Evolutionary conservation across 1,284 basidiomycete genomes (phyloP).

Genomic region (Boletus chippewaensis): DNA sequence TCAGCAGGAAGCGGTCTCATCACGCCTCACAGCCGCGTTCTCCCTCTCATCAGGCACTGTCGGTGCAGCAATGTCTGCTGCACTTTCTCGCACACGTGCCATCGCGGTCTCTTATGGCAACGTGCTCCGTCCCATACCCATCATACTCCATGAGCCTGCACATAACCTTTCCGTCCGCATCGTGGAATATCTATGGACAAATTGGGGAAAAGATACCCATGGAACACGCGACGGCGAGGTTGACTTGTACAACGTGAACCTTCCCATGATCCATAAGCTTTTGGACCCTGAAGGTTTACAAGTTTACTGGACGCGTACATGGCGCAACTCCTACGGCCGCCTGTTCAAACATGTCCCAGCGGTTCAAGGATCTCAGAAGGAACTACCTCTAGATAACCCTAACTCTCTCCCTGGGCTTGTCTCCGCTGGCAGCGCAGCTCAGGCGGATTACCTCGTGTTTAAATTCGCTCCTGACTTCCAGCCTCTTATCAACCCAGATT

Average conservation of each 20-base stretch:
- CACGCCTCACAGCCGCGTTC: slow-evolving; percentile 60
- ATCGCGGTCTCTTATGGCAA: slow-evolving; percentile 84
- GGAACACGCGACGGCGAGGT: slow-evolving; percentile 59
- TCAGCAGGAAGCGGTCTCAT: slow-evolving; percentile 5
- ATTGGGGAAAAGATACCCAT: slow-evolving; percentile 69
- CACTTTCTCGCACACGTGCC: slow-evolving; percentile 62
- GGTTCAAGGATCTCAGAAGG: slow-evolving; percentile 18
- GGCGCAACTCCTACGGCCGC: slow-evolving; percentile 69
- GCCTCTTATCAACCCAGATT: slow-evolving; percentile 57
- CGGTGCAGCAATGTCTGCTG: slow-evolving; percentile 79
- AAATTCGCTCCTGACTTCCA: slow-evolving; percentile 77
- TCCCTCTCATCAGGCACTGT: slow-evolving; percentile 85
- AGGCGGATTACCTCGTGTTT: slow-evolving; percentile 53
- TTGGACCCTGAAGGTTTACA: slow-evolving; percentile 49
- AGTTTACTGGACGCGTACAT: slow-evolving; percentile 70
- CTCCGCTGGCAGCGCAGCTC: not conserved
- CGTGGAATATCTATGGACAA: slow-evolving; percentile 64
- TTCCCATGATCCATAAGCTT: slow-evolving; percentile 65
- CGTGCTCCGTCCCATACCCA: slow-evolving; percentile 65
- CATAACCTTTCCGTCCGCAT: slow-evolving; percentile 63
- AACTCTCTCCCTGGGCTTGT: slow-evolving; percentile 30
- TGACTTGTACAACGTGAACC: slow-evolving; percentile 78
- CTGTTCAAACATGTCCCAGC: slow-evolving; percentile 54
- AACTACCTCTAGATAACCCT: slow-evolving; percentile 36
- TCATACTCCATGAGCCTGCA: slow-evolving; percentile 57